Base-by-base conservation (phyloP, 2,329 filamentous ascomycete genomes). In the Fonsecaea monophora region DNA sequence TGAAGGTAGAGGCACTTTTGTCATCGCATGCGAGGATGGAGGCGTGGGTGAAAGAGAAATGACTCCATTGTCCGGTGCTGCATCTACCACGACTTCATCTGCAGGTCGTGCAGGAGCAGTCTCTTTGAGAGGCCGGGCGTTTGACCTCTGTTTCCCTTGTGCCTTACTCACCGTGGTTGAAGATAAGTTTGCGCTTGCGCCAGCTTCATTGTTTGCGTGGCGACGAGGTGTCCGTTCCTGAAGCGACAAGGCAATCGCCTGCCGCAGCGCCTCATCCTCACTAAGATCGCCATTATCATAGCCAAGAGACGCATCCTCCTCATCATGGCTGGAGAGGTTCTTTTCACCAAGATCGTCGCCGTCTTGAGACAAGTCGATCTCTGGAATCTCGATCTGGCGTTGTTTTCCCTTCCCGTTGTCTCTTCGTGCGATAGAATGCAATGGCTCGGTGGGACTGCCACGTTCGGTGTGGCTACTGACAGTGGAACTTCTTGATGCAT, bases 261-360 rank as follows among this genome's bases (percentile, higher is more conserved):
- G 57, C 56, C 68, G 76, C 12, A 81, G 66, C 9, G 79, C 76
- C 53, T 79, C 78, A 38, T 80, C 78, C 0, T 75, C 70, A 25
- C 63, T 53, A 18, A 61, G 58, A 7, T 56, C 58, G 8, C 32
- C 55, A 37, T 62, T 59, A n/a, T n/a, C 48, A 34, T 18, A 38
- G 30, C 38, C 48, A 21, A 45, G n/a, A 18, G 21, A 15, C 15
- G 1, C 42, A 45, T 9, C 42, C 38, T 13, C 35, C 7, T 37
- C 35, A 37, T 12, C 35, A 37, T 37, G 35, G 10, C 35, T 12
- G 35, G 35, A 37, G 35, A 40, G 37, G 37, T 13, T 13, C 37
- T 40, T 40, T 10, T 40, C 37, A 40, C 37, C 37, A 40, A 10
- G 1, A 15, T n/a, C 25, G n/a, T 13, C 48, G 48, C n/a, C 18